Base-by-base conservation (phyloP, 2,329 filamentous ascomycete species). In the Sclerotinia subarctica region DNA sequence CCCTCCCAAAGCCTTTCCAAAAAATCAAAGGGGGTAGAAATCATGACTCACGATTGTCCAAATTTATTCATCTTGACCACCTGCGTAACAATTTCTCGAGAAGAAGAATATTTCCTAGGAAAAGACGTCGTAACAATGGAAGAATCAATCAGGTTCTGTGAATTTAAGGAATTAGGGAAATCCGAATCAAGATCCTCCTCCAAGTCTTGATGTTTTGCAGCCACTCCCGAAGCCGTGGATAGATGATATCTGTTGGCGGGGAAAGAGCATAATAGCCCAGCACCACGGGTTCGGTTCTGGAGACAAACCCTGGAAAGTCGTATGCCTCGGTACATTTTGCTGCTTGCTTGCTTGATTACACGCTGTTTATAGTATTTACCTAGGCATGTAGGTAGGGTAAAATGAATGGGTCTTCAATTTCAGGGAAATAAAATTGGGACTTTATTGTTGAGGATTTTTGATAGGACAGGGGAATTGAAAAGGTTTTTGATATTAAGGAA, bases 401-500 rank as follows among this genome's bases (percentile, higher is more conserved):
- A 19, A 42, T 15, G 38, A 19, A 42, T 15, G 38, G 38, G 38
- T 42, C 38, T n/a, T n/a, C 7, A n/a, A 35, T 32, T 47, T 11
- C 24, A n/a, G 42, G 42, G 42, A 46, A n/a, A 15, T n/a, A 29
- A 46, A 32, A n/a, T n/a, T 19, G 42, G 24, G 32, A 1, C 70
- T 72, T 72, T 47, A 71, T 47, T 69, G 71, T 60, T 68, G 72
- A 15, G 29, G 6, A 11, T 52, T 5, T 46, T 53, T 67, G 19
- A 49, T 60, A 29, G 53, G 32, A 60, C 32, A 32, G 24, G 24
- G 29, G 15, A 38, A 42, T 35, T 5, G 29, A 13, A 38, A 42
- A 24, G 49, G 4, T 15, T 24, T 35, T n/a, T 35, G 35, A 19
- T 26, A 38, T 19, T 11, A 21, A 17, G 8, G n/a, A 38, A 17